Evolutionary conservation across 106 monocot genomes (phyloP).

Genomic region (Acorus calamus): DNA sequence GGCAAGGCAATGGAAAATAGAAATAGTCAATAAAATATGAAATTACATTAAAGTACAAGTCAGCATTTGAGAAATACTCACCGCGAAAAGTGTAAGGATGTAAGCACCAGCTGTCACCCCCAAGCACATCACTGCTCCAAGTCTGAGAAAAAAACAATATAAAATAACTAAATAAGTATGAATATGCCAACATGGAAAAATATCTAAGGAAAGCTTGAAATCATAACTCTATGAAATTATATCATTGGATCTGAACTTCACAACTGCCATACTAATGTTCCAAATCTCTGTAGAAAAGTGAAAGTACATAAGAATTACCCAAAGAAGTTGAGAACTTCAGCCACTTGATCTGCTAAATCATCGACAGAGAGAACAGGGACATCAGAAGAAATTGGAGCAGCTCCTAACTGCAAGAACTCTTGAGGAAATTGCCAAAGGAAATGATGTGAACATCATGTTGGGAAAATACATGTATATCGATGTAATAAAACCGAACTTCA

Average conservation of each 20-base stretch:
- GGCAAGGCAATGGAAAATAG: neutral
- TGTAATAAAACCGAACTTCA: neutral
- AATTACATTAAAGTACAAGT: no score
- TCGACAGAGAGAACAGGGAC: constrained; percentile 49
- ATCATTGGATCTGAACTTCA: no score
- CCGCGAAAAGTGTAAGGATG: constrained; percentile 68
- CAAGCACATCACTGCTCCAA: constrained; percentile 64
- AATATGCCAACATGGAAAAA: neutral
- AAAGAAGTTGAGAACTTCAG: constrained; percentile 58
- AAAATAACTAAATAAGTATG: neutral
- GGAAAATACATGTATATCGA: neutral
- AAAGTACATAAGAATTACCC: constrained; percentile 20
- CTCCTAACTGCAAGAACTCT: constrained; percentile 59
- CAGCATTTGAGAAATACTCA: constrained; percentile 8
- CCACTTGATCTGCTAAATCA: constrained; percentile 63
- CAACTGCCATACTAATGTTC: no score
- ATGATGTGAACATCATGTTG: constrained; percentile 1
- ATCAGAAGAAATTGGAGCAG: constrained; percentile 50
- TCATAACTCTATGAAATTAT: neutral
- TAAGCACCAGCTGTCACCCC: constrained; percentile 77
- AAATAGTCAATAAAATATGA: neutral
- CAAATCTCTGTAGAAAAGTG: no score
- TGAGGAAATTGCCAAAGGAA: constrained; percentile 13
- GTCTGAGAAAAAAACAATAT: constrained; percentile 20
- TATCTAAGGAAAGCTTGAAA: neutral